phyloP scores from a whole-genome alignment of 2,329 filamentous ascomycete species.

The Trichoderma semiorbis region DNA sequence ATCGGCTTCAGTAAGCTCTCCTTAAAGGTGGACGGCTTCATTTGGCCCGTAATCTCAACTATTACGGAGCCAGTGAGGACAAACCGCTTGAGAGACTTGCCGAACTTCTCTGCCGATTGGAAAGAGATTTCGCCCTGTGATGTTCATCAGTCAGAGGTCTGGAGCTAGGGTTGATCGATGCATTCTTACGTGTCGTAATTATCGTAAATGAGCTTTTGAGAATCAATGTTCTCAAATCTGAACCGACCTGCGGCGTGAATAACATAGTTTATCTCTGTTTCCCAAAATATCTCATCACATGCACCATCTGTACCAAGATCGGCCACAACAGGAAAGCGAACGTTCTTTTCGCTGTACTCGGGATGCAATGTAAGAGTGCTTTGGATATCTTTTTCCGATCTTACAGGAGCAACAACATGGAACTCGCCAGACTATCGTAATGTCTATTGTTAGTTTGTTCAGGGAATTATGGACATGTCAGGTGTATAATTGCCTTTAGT shows the following conservation, averaged over 20 bases:
- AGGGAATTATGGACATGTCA: no score
- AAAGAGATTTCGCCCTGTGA: background rate
- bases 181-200: background rate
- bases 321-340: background rate
- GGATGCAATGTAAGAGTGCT: background rate
- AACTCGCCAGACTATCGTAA: no score
- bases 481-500: background rate
- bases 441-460: no score
- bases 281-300: background rate
- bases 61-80: background rate
- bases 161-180: background rate
- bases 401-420: no score
- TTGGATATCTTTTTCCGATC: background rate
- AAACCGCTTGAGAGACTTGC: background rate
- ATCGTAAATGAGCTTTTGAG: background rate
- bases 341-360: background rate
- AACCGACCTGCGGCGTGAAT: background rate
- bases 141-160: background rate
- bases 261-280: background rate
- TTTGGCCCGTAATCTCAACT: background rate
- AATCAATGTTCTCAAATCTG: background rate
- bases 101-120: background rate
- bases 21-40: background rate
- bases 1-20: background rate
- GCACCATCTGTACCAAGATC: background rate